These are phyloP conservation scores for Paragyromitra xinjiangensis DNA, from an alignment of 495 filamentous ascomycete genomes.

Conservation along the genomic window DNA sequence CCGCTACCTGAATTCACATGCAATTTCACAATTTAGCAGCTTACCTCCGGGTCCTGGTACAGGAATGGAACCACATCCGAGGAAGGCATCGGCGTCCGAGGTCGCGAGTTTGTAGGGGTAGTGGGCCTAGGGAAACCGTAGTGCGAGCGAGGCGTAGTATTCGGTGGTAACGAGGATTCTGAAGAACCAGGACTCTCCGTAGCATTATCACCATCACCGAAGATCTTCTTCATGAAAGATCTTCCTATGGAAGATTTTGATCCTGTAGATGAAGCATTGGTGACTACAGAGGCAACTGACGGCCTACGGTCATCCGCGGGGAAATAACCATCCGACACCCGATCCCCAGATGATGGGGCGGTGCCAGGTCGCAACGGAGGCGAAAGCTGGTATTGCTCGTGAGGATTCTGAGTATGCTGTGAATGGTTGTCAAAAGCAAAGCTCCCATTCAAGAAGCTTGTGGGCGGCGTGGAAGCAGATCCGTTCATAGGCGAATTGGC, in stretches of 20 bases:
- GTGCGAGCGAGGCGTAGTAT: conserved; percentile 63
- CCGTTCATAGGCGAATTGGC: conserved; percentile 63
- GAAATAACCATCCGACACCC: conserved; percentile 69
- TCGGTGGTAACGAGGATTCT: conserved; percentile 73
- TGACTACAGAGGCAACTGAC: conserved; percentile 84
- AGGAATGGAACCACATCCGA: conserved; percentile 96
- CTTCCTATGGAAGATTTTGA: conserved; percentile 75
- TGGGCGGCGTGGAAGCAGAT: conserved; percentile 65
- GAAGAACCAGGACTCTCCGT: conserved; percentile 68
- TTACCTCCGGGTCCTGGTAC: conserved; percentile 85
- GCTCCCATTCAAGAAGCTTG: conserved; percentile 60
- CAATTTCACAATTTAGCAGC: conserved; percentile 56
- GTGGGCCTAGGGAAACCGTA: conserved; percentile 67
- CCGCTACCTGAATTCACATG: conserved; percentile 8
- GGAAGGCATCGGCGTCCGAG: conserved; percentile 84
- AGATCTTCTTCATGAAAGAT: conserved; percentile 83
- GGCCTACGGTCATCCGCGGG: conserved; percentile 80
- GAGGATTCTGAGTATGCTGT: conserved; percentile 53
- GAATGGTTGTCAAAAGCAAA: conserved; percentile 52
- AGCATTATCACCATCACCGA: conserved; percentile 82
- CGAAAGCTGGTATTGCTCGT: conserved; percentile 65
- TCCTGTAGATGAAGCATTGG: conserved; percentile 87
- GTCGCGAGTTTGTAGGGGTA: conserved; percentile 71
- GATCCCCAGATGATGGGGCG: conserved; percentile 62
- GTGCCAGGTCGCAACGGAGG: conserved; percentile 73